Evolutionary conservation across 305 asterid species (phyloP).

Genomic region (Solanum hybrid): DNA sequence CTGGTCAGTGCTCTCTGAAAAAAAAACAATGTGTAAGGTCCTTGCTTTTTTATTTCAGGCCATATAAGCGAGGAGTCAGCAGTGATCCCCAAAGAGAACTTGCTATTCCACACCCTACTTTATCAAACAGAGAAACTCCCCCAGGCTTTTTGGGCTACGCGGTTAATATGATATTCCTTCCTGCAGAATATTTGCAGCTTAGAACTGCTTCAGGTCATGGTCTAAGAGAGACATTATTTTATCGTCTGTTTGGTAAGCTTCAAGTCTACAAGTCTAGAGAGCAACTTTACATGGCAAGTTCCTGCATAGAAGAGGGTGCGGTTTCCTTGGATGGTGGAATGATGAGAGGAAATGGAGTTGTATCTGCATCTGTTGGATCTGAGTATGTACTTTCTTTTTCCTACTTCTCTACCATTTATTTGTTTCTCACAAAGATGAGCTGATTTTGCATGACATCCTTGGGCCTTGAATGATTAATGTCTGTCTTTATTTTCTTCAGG

Average conservation of each 20-base stretch:
- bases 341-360: constrained; percentile 36
- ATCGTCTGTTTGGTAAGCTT: constrained; percentile 48
- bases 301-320: constrained; percentile 37
- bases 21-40: not conserved
- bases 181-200: constrained; percentile 9
- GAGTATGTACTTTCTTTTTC: constrained; percentile 22
- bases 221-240: constrained; percentile 46
- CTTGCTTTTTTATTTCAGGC: constrained; percentile 20
- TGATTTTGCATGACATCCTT: not conserved
- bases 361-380: constrained; percentile 26
- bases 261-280: constrained; percentile 42
- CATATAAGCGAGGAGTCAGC: constrained; percentile 6
- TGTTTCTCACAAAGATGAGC: not conserved
- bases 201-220: constrained; percentile 32
- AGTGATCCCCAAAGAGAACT: constrained; percentile 23
- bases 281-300: constrained; percentile 34
- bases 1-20: not conserved
- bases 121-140: constrained; percentile 29
- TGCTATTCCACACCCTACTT: constrained; percentile 25
- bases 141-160: constrained; percentile 49
- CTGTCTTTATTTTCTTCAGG: not conserved
- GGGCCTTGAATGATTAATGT: not conserved
- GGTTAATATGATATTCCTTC: constrained; percentile 35
- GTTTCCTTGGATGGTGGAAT: constrained; percentile 67
- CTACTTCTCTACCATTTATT: not conserved